Percentiles rank a stretch among this genome's conserved stretches.
Conservation (phyloP, 1,139 yeast genomes). For the Blastobotrys ciferrii region DNA sequence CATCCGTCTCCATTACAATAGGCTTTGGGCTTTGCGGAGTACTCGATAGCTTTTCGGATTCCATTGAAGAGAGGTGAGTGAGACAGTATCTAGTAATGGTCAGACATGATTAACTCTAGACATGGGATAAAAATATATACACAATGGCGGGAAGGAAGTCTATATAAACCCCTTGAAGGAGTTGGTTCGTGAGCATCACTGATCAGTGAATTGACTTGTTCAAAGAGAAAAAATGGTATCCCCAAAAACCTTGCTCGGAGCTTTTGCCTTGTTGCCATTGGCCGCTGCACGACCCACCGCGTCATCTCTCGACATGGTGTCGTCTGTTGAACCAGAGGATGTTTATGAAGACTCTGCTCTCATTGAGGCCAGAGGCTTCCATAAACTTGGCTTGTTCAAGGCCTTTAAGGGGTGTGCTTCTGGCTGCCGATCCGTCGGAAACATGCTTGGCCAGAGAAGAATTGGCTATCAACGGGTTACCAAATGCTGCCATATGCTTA, state of each 20-base stretch:
- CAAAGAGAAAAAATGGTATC: no score
- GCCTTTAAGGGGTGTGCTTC: conserved; percentile 3
- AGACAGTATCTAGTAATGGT: background rate
- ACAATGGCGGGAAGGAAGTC: background rate
- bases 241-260: background rate
- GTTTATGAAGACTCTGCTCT: background rate
- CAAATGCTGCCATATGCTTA: background rate
- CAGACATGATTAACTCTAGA: background rate
- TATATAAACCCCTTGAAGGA: no score
- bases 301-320: background rate
- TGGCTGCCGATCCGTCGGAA: background rate
- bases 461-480: background rate
- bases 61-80: background rate
- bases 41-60: no score
- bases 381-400: background rate
- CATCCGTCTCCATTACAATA: no score
- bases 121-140: background rate
- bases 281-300: conserved; percentile 1
- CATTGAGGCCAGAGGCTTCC: conserved; percentile 2
- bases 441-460: background rate
- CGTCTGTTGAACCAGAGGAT: background rate
- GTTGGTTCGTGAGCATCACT: no score
- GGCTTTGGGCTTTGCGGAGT: no score
- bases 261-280: background rate
- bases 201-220: no score